These are phyloP conservation scores for Coniochaeta sp. DNA, from an alignment of 2,329 filamentous ascomycete genomes.

Conservation along the genomic window DNA sequence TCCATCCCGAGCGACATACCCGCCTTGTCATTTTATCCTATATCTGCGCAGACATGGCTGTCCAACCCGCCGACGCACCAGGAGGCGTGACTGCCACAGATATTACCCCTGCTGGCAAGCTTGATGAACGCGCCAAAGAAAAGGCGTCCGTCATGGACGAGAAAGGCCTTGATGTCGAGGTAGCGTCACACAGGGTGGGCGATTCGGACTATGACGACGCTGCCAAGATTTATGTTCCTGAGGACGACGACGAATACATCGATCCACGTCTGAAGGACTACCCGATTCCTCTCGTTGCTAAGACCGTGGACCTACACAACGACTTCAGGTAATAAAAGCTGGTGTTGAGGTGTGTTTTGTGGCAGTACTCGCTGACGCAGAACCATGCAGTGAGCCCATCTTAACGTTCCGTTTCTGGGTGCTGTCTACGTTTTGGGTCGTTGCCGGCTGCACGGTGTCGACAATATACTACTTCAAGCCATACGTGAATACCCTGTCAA, in stretches of 20 bases:
- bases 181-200: constrained; percentile 2
- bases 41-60: neutral
- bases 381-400: constrained; percentile 18
- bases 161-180: constrained; percentile 6
- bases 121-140: neutral
- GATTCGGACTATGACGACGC: constrained; percentile 9
- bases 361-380: neutral
- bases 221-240: constrained; percentile 15
- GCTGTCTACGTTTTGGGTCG: constrained; percentile 22
- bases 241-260: constrained; percentile 20
- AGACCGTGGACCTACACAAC: constrained; percentile 23
- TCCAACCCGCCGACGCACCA: neutral
- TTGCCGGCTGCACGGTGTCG: constrained; percentile 19
- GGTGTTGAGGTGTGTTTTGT: neutral
- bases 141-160: neutral
- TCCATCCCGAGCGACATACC: neutral
- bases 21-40: neutral
- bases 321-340: constrained; percentile 15
- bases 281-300: constrained; percentile 22
- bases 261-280: constrained; percentile 23
- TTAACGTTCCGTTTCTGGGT: constrained; percentile 24
- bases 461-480: constrained; percentile 26
- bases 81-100: neutral
- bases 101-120: neutral
- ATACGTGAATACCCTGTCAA: constrained; percentile 17